phyloP scores from a whole-genome alignment of 75 land plant genomes.

The Picea glauca region DNA sequence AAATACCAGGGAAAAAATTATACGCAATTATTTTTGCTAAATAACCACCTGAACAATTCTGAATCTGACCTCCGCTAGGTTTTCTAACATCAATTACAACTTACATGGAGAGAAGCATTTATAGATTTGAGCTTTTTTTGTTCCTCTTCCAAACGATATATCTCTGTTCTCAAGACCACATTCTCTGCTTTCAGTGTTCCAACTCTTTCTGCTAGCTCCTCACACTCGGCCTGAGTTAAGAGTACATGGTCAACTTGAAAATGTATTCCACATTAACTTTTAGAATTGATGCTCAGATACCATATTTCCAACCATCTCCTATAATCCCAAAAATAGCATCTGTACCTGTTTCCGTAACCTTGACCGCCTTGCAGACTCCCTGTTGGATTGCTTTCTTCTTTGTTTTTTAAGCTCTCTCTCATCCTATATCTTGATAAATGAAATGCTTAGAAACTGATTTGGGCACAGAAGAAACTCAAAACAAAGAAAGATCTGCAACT shows the following conservation, averaged over 20 bases:
- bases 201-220: constrained; percentile 29
- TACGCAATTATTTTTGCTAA: too few species aligned
- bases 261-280: neutral
- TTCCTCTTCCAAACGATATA: constrained; percentile 14
- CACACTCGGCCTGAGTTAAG: constrained; percentile 42
- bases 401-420: constrained; percentile 57
- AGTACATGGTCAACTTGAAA: neutral
- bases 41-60: too few species aligned
- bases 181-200: constrained; percentile 31
- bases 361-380: constrained; percentile 60
- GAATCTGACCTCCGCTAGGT: too few species aligned
- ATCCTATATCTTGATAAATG: constrained; percentile 22
- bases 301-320: neutral
- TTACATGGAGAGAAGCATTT: constrained; percentile 14
- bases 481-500: too few species aligned
- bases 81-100: neutral
- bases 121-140: constrained; percentile 16
- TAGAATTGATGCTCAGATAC: too few species aligned
- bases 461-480: too few species aligned
- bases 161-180: constrained; percentile 17
- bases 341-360: constrained; percentile 47
- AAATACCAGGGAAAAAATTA: too few species aligned
- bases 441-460: neutral
- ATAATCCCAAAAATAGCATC: neutral
- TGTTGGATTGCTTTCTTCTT: constrained; percentile 56